Evolutionary conservation across 2,329 filamentous ascomycete species (phyloP).

Genomic region (Ophiognomonia clavigignenti-juglandacearum): DNA sequence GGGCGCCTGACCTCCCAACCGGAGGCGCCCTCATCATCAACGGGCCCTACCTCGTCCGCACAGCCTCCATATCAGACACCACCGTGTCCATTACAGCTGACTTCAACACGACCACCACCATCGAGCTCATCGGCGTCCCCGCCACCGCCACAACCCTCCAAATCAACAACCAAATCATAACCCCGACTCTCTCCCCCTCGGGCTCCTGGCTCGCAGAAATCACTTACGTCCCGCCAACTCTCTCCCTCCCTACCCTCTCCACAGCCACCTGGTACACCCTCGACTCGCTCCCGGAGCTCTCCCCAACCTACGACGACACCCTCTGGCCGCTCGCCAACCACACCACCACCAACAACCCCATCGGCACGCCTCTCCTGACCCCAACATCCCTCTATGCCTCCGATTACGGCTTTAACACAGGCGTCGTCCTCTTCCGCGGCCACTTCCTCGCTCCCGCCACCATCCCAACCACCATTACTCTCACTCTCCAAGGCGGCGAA

Average conservation of each 20-base stretch:
- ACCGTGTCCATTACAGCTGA: conserved; percentile 63
- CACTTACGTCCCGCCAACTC: conserved; percentile 40
- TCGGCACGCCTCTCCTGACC: conserved; percentile 49
- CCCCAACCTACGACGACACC: conserved; percentile 61
- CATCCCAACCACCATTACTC: conserved; percentile 48
- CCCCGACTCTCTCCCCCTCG: conserved; percentile 39
- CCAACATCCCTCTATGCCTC: conserved; percentile 59
- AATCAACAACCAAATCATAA: conserved; percentile 31
- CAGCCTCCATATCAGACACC: conserved; percentile 49
- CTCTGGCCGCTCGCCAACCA: conserved; percentile 59
- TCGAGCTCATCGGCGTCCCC: conserved; percentile 66
- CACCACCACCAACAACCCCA: conserved; percentile 55
- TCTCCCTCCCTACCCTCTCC: conserved; percentile 54
- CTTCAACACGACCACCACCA: conserved; percentile 61
- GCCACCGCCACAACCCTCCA: conserved; percentile 38
- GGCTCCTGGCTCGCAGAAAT: conserved; percentile 45
- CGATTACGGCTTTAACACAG: conserved; percentile 67
- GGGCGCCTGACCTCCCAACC: conserved; percentile 52
- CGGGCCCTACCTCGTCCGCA: conserved; percentile 60
- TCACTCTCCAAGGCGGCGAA: conserved; percentile 57
- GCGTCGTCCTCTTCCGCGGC: conserved; percentile 61
- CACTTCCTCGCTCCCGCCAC: conserved; percentile 54
- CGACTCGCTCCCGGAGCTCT: conserved; percentile 67
- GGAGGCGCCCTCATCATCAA: conserved; percentile 44
- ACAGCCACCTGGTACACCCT: conserved; percentile 62